Percentiles rank a stretch among this genome's conserved stretches.
These are phyloP conservation scores for Oryza nivara DNA, from an alignment of 176 grass and related monocot genomes.

Conservation along the genomic window DNA sequence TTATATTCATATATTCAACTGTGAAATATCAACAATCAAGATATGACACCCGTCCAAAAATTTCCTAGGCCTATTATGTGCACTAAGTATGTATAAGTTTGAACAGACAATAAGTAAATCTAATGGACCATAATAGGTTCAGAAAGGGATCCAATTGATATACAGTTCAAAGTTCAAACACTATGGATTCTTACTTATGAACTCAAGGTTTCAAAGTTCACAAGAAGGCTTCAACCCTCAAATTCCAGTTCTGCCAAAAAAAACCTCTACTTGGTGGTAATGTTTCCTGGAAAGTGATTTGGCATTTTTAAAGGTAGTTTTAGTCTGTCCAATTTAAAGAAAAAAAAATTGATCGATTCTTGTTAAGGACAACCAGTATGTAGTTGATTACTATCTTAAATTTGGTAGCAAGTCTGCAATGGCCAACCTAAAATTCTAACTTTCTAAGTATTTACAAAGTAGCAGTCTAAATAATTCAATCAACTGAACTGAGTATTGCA, in stretches of 20 bases:
- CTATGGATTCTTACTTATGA: no score
- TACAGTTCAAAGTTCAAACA: no score
- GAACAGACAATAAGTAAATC: no score
- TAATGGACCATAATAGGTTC: no score
- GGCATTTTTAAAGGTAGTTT: neutral
- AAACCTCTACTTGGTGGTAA: neutral
- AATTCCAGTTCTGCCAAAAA: neutral
- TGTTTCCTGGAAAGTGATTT: neutral
- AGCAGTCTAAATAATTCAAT: slow-evolving; percentile 8
- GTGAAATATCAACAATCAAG: slow-evolving; percentile 6
- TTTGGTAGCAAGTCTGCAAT: neutral
- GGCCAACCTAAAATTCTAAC: neutral
- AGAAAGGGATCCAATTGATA: no score
- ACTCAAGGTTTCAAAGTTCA: no score
- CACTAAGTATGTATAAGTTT: neutral
- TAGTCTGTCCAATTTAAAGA: neutral
- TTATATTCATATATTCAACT: neutral
- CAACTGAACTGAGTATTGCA: neutral
- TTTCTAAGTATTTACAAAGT: neutral
- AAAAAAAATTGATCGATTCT: no score
- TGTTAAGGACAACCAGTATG: no score
- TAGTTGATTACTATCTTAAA: no score
- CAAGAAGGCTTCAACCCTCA: no score
- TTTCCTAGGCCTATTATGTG: neutral
- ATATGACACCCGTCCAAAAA: neutral